phyloP scores from a whole-genome alignment of 75 land plant genomes.

The Cunninghamia lanceolata region DNA sequence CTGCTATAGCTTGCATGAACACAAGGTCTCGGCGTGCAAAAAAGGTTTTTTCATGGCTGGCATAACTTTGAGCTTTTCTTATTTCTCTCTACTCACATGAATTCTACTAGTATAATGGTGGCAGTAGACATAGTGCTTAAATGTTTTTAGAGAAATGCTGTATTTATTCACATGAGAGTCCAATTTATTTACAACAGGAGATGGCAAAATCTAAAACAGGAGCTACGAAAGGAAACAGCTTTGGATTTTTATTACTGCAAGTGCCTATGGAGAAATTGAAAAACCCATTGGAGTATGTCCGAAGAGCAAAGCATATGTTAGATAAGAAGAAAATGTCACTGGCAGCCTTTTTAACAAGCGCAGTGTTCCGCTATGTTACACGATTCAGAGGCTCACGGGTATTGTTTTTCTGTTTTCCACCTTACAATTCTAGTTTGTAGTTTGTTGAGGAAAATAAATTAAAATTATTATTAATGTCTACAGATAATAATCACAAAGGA shows the following conservation, averaged over 20 bases:
- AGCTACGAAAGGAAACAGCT: constrained; percentile 56
- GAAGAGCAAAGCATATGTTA: constrained; percentile 34
- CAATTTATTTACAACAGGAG: too few species aligned
- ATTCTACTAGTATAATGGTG: too few species aligned
- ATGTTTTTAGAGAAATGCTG: background rate
- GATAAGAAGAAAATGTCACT: constrained; percentile 64
- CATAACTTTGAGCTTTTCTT: too few species aligned
- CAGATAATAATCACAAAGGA: too few species aligned
- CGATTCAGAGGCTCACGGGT: constrained; percentile 64
- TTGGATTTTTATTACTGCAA: constrained; percentile 53
- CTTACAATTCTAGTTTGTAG: too few species aligned
- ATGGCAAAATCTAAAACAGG: constrained; percentile 7
- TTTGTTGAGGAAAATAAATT: too few species aligned
- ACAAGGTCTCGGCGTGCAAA: background rate
- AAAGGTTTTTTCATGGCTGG: background rate
- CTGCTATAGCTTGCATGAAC: background rate
- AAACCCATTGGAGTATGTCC: constrained; percentile 65
- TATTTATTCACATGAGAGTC: too few species aligned
- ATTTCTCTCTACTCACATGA: too few species aligned
- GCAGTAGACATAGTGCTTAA: background rate
- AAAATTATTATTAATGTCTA: too few species aligned
- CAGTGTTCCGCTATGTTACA: constrained; percentile 22
- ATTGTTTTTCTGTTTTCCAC: background rate
- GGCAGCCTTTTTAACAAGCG: constrained; percentile 31
- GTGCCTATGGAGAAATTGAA: constrained; percentile 28